phyloP scores from a whole-genome alignment of 306 rosid genomes.

The Vicia villosa region DNA sequence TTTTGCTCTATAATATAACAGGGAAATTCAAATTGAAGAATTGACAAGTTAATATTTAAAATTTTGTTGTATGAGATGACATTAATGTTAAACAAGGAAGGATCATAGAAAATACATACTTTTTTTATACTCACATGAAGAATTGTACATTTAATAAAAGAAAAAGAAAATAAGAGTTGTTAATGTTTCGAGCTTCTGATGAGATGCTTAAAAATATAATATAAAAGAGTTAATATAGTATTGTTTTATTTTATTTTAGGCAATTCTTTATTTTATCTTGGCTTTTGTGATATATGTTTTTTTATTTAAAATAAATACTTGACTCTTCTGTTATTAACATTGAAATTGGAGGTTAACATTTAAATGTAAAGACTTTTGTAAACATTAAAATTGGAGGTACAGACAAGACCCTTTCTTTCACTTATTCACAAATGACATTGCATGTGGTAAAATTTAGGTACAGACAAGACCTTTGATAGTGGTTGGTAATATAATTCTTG shows the following conservation, averaged over 20 bases:
- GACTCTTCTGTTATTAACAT: background rate
- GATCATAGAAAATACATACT: background rate
- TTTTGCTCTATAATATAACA: conserved; percentile 13
- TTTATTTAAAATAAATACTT: background rate
- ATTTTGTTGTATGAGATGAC: background rate
- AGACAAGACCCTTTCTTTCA: no score
- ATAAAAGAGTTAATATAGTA: background rate
- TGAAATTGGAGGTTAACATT: conserved; percentile 3
- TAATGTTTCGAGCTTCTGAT: background rate
- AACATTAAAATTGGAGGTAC: background rate
- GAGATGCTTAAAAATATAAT: background rate
- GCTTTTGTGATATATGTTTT: background rate
- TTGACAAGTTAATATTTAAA: background rate
- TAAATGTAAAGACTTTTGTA: no score
- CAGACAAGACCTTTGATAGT: background rate
- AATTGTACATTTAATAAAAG: background rate
- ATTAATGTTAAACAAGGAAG: background rate
- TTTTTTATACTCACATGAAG: background rate
- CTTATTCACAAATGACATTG: no score
- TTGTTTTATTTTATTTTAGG: background rate
- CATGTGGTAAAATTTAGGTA: no score
- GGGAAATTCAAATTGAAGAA: background rate
- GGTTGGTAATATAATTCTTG: background rate
- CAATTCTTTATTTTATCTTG: background rate
- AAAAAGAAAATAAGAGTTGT: background rate